phyloP scores from a whole-genome alignment of 148 eudicot species.

The Rhododendron ferrugineum region DNA sequence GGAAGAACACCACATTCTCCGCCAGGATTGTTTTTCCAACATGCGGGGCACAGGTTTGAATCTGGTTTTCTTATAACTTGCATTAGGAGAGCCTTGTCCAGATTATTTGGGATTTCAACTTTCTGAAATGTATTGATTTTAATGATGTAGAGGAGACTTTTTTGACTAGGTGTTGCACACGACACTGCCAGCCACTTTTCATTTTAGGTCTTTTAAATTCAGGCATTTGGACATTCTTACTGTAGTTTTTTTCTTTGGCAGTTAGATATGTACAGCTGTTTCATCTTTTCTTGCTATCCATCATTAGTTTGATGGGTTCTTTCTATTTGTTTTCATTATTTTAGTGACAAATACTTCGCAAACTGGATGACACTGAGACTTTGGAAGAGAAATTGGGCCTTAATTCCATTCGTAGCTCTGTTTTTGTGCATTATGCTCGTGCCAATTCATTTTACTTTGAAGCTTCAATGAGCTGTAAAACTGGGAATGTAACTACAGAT shows the following conservation, averaged over 20 bases:
- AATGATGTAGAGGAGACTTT: neutral
- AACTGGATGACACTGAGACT: neutral
- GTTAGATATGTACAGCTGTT: neutral
- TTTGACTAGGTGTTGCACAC: neutral
- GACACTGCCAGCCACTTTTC: neutral
- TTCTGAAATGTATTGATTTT: neutral
- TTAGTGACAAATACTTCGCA: neutral
- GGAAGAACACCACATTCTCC: constrained; percentile 41
- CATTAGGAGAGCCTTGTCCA: neutral
- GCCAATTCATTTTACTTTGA: neutral
- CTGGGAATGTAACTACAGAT: neutral
- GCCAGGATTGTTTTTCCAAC: constrained; percentile 83
- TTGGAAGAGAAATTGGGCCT: neutral
- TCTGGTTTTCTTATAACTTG: neutral
- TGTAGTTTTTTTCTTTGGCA: neutral
- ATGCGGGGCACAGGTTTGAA: constrained; percentile 89
- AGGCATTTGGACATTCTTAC: neutral
- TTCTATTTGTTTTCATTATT: neutral
- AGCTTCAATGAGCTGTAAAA: neutral
- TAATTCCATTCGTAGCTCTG: neutral
- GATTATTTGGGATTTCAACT: neutral
- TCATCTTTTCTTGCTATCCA: neutral
- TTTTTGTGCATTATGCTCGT: neutral
- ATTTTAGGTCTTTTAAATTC: neutral
- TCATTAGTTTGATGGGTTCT: neutral